Evolutionary conservation across 805 yeast species (phyloP), one percentile per base, ranked within the genome.

Genomic region (Schwanniomyces polymorphus): DNA sequence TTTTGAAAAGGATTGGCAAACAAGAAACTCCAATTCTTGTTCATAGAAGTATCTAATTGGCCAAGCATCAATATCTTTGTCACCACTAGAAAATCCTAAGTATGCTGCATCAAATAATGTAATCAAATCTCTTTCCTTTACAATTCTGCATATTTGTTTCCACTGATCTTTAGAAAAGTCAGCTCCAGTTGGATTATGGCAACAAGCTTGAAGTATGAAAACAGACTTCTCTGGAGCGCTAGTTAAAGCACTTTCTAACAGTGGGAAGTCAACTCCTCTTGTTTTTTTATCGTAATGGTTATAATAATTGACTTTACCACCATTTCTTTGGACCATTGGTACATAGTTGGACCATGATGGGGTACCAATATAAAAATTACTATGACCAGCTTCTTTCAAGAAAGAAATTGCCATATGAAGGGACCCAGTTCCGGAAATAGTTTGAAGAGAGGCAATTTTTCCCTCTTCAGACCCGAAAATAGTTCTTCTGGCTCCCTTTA

Each of bases 61-160:
- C 68, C 69, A 71, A 1, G 75, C 74, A 52, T 72, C 78, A 51
- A 78, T 76, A 51, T 80, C 85, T 55, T 87, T 76, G 56, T 86
- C 81, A 43, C 98, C 78, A 27, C 65, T 55, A 27, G 72, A 60
- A 50, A 71, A 70, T 0, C 78, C 78, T 53, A 68, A 75, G 61
- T 72, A 72, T 2, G 78, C 76, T 40, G 62, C 65, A 58, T 72
- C 78, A 43, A 72, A 64, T 29, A 72, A 46, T 2, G 67, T 63
- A 42, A 66, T 59, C 42, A 69, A 50, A 17, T 61, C 50, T 27
- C 58, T 58, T 26, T 46, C 39, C 46, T 65, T 59, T 29, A 68
- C 40, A 33, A 67, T 45, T 23, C 50, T 55, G 16, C 61, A 58
- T 26, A 72, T 63, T 45, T 57, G 48, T 35, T 46, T 50, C 78